Evolutionary conservation across 1,284 basidiomycete species (phyloP), one percentile per base, ranked within the genome.

Genomic region (Exobasidium cylindrosporum): DNA sequence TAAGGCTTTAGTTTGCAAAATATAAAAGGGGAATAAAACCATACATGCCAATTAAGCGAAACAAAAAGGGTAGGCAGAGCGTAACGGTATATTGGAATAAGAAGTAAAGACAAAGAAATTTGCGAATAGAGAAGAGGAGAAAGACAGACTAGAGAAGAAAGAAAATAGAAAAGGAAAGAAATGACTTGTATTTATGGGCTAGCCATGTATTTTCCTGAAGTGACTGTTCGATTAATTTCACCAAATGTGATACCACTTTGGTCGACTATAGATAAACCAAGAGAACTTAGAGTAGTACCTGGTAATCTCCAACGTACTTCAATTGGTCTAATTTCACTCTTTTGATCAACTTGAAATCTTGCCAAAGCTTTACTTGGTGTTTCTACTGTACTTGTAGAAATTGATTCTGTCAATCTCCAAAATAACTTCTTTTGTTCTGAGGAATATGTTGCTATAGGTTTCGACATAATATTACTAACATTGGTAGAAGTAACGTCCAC

Each of bases 391-490:
- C 11, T 26, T 31, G 28, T 31, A 28, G 32, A 35, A 29, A 52
- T 43, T 2, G 35, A 60, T 1, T 78, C 66, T 3, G 74, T 79
- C 30, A 82, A 62, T 45, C 79, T 76, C 82, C 83, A 84, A 1
- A 74, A 69, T 66, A 84, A 77, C 5, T 74, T 69, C 43, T 81
- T 75, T 1, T 74, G 73, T 6, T 81, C 72, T 0, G 78, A 66
- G 1, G 74, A 70, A 75, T 82, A 84, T 1, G 73, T 73, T 1
- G 82, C 83, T 0, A 81, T 69, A 0, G 84, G 84, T 69, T 84
- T 85, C 13, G 83, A 81, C 72, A 84, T 84, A n/a, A 83, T 82
- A 52, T 79, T 82, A 24, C 63, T 69, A 13, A 84, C 81, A 1
- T 70, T 75, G n/a, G 78, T 75, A 1, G 74, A 72, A 4, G 72